These are phyloP conservation scores for Papiliotrema nemorosa DNA, from an alignment of 1,284 basidiomycete genomes.

Conservation along the genomic window DNA sequence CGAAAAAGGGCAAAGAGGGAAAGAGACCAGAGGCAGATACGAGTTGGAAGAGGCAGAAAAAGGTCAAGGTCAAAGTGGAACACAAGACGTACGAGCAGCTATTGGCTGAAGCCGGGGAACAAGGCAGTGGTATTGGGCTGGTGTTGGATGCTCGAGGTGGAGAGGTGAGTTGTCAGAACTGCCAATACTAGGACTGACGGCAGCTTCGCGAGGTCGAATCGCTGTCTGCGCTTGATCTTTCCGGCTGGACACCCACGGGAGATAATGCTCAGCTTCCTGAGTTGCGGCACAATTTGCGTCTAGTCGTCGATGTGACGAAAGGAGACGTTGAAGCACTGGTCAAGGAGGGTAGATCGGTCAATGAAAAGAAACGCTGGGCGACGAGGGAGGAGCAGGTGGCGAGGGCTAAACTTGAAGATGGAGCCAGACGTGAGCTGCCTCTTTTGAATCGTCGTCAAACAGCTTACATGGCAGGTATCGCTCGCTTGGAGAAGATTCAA, in stretches of 20 bases:
- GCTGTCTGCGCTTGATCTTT: slow-evolving; percentile 69
- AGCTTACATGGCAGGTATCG: too few relatives aligned
- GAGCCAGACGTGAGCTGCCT: slow-evolving; percentile 34
- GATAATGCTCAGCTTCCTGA: slow-evolving; percentile 87
- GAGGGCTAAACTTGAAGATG: slow-evolving; percentile 63
- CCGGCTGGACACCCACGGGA: slow-evolving; percentile 76
- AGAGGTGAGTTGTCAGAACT: slow-evolving; percentile 58
- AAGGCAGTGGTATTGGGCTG: slow-evolving; percentile 62
- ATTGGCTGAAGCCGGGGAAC: slow-evolving; percentile 69
- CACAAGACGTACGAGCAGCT: slow-evolving; percentile 96
- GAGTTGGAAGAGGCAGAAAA: slow-evolving; percentile 62
- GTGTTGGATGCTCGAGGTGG: slow-evolving; percentile 94
- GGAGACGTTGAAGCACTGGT: slow-evolving; percentile 82
- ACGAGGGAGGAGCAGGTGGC: slow-evolving; percentile 60
- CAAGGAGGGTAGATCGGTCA: slow-evolving; percentile 77
- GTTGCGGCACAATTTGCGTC: slow-evolving; percentile 86
- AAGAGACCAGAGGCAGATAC: slow-evolving; percentile 33
- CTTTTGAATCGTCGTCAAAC: too few relatives aligned
- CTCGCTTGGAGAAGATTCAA: slow-evolving; percentile 70
- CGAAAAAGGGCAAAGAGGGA: slow-evolving; percentile 13
- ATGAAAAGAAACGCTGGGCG: slow-evolving; percentile 72
- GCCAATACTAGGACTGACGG: not conserved
- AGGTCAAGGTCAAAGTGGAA: slow-evolving; percentile 75
- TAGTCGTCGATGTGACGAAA: slow-evolving; percentile 78
- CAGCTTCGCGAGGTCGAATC: slow-evolving; percentile 81